These are phyloP conservation scores for Macrophomina pseudophaseolina DNA, from an alignment of 2,329 filamentous ascomycete species.

Conservation along the genomic window DNA sequence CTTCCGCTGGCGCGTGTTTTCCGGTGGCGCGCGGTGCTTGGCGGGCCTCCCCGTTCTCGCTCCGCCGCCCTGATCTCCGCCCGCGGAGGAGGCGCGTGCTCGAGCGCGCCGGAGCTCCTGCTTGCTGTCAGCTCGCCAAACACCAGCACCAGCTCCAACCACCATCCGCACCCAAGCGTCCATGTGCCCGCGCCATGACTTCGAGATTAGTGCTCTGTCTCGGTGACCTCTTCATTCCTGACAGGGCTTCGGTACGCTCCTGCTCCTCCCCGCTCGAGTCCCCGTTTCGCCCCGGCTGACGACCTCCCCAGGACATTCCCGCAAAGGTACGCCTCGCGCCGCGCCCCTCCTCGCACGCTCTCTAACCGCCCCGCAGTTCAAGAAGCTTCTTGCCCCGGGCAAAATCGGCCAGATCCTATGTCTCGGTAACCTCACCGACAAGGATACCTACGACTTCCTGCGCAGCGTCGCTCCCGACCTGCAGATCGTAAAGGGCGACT, in stretches of 20 bases:
- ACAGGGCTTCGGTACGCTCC: constrained; percentile 46
- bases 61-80: not conserved
- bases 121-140: not conserved
- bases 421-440: constrained; percentile 63
- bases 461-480: constrained; percentile 64
- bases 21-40: constrained; percentile 2
- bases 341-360: constrained; percentile 14
- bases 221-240: constrained; percentile 51
- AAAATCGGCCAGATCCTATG: constrained; percentile 65
- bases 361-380: constrained; percentile 44
- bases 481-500: constrained; percentile 73
- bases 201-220: constrained; percentile 49
- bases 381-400: constrained; percentile 63
- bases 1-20: not conserved
- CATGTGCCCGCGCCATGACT: constrained; percentile 40
- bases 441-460: constrained; percentile 63
- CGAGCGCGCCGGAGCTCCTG: constrained; percentile 2
- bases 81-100: constrained; percentile 13
- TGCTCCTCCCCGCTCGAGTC: constrained; percentile 31
- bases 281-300: constrained; percentile 32
- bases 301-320: constrained; percentile 50
- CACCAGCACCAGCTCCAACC: not conserved
- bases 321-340: constrained; percentile 41
- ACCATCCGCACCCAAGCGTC: constrained; percentile 3
- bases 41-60: not conserved